A percentile compares a stretch with the other conserved stretches of the same genome.
Evolutionary conservation across 2,329 filamentous ascomycete genomes (phyloP).

Genomic region (Talaromyces sp.): DNA sequence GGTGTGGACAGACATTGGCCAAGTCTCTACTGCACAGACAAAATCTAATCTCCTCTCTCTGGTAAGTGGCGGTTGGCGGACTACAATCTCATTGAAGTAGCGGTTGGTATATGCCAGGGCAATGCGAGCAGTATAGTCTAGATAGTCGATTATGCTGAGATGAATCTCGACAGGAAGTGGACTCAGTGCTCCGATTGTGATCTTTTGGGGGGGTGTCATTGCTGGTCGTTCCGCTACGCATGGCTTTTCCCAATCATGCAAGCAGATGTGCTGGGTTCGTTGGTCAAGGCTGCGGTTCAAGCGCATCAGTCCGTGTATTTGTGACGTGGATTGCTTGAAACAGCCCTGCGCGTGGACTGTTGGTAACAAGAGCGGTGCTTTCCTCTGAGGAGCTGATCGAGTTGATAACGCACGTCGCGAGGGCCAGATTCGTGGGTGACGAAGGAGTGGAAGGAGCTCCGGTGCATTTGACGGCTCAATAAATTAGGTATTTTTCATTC

Average conservation of each 20-base stretch:
- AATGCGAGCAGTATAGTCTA: slow-evolving; percentile 12
- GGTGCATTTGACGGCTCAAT: background rate
- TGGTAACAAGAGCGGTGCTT: background rate
- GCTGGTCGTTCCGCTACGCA: background rate
- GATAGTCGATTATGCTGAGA: slow-evolving; percentile 15
- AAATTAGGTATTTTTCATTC: background rate
- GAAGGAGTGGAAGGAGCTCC: background rate
- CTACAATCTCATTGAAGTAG: slow-evolving; percentile 15
- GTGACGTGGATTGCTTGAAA: background rate
- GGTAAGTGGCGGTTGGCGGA: slow-evolving; percentile 1
- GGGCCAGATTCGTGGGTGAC: background rate
- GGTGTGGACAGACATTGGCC: slow-evolving; percentile 13
- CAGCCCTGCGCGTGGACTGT: background rate
- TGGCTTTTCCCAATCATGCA: too few relatives aligned
- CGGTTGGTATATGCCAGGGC: slow-evolving; percentile 17
- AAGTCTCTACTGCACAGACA: slow-evolving; percentile 13
- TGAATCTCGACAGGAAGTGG: slow-evolving; percentile 15
- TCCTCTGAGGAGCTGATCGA: background rate
- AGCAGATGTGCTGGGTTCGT: background rate
- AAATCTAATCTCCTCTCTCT: slow-evolving; percentile 1
- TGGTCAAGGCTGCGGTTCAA: background rate
- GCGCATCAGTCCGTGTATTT: background rate
- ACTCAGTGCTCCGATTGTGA: background rate
- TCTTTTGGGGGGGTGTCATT: background rate
- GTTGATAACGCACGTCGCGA: background rate